These are phyloP conservation scores for Xylaria sp. DNA, from an alignment of 2,329 filamentous ascomycete genomes.

Conservation along the genomic window DNA sequence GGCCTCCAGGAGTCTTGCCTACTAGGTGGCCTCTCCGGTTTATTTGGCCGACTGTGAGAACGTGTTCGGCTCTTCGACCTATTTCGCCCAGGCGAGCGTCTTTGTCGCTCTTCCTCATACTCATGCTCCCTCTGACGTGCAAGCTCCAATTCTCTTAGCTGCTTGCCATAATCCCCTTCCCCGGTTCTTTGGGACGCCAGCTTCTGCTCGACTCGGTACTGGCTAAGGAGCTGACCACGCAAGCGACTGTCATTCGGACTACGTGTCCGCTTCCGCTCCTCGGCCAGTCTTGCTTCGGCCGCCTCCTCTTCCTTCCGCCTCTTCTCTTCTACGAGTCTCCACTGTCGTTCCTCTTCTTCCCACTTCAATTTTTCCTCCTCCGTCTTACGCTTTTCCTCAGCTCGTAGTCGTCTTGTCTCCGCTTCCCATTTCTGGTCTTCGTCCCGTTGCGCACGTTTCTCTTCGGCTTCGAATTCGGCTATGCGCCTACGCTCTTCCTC, in stretches of 20 bases:
- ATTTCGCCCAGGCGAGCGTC: conserved; percentile 53
- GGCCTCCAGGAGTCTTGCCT: conserved; percentile 70
- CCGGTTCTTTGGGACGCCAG: conserved; percentile 52
- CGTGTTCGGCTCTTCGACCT: conserved; percentile 51
- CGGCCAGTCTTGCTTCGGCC: conserved; percentile 71
- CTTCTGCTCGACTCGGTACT: conserved; percentile 80
- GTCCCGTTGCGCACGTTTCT: conserved; percentile 68
- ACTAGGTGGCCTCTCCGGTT: conserved; percentile 56
- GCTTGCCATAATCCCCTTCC: conserved; percentile 70
- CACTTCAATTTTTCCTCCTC: conserved; percentile 77
- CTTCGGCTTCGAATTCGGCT: conserved; percentile 65
- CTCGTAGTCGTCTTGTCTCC: conserved; percentile 68
- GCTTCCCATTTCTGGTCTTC: conserved; percentile 76
- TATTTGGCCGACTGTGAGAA: conserved; percentile 55
- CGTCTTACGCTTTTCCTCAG: conserved; percentile 69
- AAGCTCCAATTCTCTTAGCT: conserved; percentile 76
- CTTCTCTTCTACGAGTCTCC: conserved; percentile 80
- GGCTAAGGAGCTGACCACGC: conserved; percentile 84
- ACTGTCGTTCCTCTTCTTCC: conserved; percentile 80
- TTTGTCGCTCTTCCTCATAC: conserved; percentile 67
- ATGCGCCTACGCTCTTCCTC: conserved; percentile 61
- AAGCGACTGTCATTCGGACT: conserved; percentile 73
- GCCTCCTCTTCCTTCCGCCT: conserved; percentile 78
- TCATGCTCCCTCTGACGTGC: conserved; percentile 71
- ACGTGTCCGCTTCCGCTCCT: conserved; percentile 72